Conservation (phyloP, 176 grass and related monocot genomes). For the Bromus sterilis region DNA sequence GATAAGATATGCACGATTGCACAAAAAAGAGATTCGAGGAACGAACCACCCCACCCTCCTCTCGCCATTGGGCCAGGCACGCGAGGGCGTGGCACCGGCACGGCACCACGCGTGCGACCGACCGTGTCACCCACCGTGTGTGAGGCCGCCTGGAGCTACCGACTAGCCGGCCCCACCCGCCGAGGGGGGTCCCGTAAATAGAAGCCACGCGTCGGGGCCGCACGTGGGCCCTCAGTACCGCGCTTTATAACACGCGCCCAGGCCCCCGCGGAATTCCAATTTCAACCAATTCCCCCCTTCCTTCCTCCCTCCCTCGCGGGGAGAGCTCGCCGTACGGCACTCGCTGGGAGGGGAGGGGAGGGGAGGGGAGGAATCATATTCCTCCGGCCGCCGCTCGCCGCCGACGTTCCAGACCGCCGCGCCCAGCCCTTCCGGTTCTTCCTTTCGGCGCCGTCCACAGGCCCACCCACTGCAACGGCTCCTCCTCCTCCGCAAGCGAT, state of each 20-base stretch:
- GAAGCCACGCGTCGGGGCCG: conserved; percentile 26
- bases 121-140: neutral
- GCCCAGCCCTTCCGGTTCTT: neutral
- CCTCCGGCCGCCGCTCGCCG: neutral
- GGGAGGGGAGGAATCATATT: neutral
- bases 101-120: neutral
- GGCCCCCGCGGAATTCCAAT: neutral
- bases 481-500: neutral
- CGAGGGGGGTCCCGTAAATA: neutral
- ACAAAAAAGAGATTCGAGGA: neutral
- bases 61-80: neutral
- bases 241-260: conserved; percentile 1
- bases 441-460: neutral
- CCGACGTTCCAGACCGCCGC: neutral
- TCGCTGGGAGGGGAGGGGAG: neutral
- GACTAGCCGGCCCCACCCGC: conserved; percentile 1
- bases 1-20: neutral
- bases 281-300: neutral
- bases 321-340: neutral
- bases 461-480: too few species aligned
- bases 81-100: too few species aligned
- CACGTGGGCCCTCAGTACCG: neutral
- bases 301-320: neutral
- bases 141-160: neutral
- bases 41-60: neutral